phyloP scores from a whole-genome alignment of 352 stramenopile genomes.

The Globisporangium lucens region DNA sequence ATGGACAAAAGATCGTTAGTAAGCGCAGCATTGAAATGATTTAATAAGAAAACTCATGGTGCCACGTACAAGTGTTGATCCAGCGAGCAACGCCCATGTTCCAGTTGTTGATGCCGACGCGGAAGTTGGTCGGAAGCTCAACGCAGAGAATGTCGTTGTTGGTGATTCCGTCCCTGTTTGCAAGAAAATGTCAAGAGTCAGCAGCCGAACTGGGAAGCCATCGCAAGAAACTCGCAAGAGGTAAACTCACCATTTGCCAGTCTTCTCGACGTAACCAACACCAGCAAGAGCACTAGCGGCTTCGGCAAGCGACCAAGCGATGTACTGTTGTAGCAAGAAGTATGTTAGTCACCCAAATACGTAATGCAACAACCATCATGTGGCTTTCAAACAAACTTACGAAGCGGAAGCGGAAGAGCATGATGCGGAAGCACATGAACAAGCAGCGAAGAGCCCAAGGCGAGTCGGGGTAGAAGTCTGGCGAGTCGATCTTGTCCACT shows the following conservation, averaged over 20 bases:
- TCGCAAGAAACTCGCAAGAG: background rate
- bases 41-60: background rate
- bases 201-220: background rate
- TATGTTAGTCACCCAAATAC: background rate
- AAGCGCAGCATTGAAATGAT: background rate
- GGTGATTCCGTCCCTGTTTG: constrained; percentile 75
- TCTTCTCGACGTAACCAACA: constrained; percentile 74
- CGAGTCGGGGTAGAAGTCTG: constrained; percentile 61
- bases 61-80: constrained; percentile 78
- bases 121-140: constrained; percentile 83
- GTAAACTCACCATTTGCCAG: constrained; percentile 60
- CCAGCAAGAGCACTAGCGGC: constrained; percentile 66
- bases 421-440: constrained; percentile 67
- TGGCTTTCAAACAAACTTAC: constrained; percentile 32
- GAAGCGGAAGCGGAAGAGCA: constrained; percentile 84
- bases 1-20: background rate
- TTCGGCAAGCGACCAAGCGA: constrained; percentile 85
- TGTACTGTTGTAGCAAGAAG: constrained; percentile 44
- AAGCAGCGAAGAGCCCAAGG: constrained; percentile 63
- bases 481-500: constrained; percentile 77
- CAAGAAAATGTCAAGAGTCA: background rate
- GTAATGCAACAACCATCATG: constrained; percentile 3
- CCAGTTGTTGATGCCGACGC: constrained; percentile 87
- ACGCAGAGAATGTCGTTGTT: constrained; percentile 86
- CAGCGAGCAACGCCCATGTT: constrained; percentile 84